Evolutionary conservation across 257 asterid species (phyloP), one percentile per base, ranked within the genome.

Genomic region (Capsicum chinense): DNA sequence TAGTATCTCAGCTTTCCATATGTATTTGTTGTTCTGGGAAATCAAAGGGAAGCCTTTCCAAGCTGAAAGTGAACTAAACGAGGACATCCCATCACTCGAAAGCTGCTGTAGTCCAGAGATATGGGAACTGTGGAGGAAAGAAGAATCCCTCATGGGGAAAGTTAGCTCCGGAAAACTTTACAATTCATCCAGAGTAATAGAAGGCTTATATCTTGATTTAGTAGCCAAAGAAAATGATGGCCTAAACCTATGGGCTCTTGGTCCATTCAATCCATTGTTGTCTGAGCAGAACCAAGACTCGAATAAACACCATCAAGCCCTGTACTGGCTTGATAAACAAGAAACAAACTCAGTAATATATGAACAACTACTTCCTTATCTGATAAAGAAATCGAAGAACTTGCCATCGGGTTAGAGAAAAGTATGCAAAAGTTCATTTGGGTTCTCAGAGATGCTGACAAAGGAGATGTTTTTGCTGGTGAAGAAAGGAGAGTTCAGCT

Each of bases 271-370:
- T 84, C 90, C 88, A 0, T 69, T 62, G 39, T 57, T 70, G 11
- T 3, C 66, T 44, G 66, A 73, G 9, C 79, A 83, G 15, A 37
- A 35, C 56, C 47, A 47, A 17, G 44, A 19, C 69, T 54, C 83
- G 54, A 78, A 60, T 19, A 84, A 33, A 50, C n/a, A 56, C 12
- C 85, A 85, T 12, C 2, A 59, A 7, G 54, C 81, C 15, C 64
- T 87, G 39, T 83, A 83, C 19, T 87, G 90, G 90, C 85, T 85
- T 44, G 90, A 87, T 21, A 83, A 83, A 10, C 87, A 87, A 19
- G 52, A 63, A 42, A 80, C 83, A 6, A 74, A 84, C 8, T 87
- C 90, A 1, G 87, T 87, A 9, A 85, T 87, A 35, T 74, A 83
- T 59, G 90, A 14, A 59, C 90, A 13, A 70, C 85, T 3, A 83